Conservation (phyloP, 2,329 filamentous ascomycete genomes). For the Metarhizium rileyi region DNA sequence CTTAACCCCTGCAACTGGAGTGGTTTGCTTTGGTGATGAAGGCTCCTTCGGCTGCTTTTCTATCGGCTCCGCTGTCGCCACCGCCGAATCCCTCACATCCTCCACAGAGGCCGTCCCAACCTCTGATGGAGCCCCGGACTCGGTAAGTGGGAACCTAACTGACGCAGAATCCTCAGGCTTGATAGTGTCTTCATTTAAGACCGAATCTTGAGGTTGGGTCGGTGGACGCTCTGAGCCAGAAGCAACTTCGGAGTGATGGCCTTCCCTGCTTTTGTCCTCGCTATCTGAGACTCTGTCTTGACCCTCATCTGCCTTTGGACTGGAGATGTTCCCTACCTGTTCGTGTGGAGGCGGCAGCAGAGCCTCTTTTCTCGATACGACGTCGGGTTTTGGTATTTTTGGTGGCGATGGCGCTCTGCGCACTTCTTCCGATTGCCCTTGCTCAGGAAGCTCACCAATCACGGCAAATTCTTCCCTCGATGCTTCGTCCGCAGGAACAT, state of each 20-base stretch:
- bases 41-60: constrained; percentile 1
- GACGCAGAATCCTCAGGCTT: constrained; percentile 30
- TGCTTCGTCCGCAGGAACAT: constrained; percentile 8
- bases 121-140: constrained; percentile 19
- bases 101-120: constrained; percentile 15
- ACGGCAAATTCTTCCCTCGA: constrained; percentile 6
- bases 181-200: constrained; percentile 27
- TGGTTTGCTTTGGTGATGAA: constrained; percentile 9
- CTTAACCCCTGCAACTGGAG: constrained; percentile 8
- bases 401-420: neutral
- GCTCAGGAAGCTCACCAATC: neutral
- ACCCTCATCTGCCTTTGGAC: constrained; percentile 21
- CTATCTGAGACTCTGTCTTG: constrained; percentile 14
- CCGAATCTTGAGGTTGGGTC: constrained; percentile 20
- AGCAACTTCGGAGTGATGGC: constrained; percentile 14
- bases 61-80: constrained; percentile 4
- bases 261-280: constrained; percentile 18
- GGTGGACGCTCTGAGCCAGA: constrained; percentile 12
- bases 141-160: constrained; percentile 17
- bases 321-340: constrained; percentile 30
- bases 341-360: constrained; percentile 28
- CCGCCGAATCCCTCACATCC: constrained; percentile 11
- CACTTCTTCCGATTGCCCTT: neutral
- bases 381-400: neutral
- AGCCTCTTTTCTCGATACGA: constrained; percentile 9